Evolutionary conservation across 2,329 filamentous ascomycete species (phyloP).

Genomic region (Remersonia thermophila): DNA sequence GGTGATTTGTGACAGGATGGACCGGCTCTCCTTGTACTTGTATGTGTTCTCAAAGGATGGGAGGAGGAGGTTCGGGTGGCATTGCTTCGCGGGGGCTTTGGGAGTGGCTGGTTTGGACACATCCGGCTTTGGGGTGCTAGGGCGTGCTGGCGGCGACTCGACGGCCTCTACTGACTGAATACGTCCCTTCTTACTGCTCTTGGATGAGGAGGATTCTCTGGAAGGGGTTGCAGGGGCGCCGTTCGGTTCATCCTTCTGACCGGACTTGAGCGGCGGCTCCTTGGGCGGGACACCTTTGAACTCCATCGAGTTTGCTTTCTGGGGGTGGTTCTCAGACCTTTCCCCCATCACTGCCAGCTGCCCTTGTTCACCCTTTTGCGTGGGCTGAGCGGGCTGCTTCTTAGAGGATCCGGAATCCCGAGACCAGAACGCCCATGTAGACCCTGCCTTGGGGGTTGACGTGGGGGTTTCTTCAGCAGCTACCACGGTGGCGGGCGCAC

Average conservation of each 20-base stretch:
- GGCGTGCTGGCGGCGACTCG: conserved; percentile 23
- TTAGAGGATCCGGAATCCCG: conserved; percentile 35
- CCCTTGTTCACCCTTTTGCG: conserved; percentile 29
- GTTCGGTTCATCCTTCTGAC: conserved; percentile 21
- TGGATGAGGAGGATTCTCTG: conserved; percentile 5
- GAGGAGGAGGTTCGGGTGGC: conserved; percentile 50
- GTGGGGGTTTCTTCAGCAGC: conserved; percentile 19
- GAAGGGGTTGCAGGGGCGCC: conserved; percentile 15
- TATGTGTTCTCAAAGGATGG: conserved; percentile 62
- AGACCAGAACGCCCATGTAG: conserved; percentile 76
- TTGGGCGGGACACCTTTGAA: conserved; percentile 27
- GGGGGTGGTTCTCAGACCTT: conserved; percentile 43
- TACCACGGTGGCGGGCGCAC: conserved; percentile 25
- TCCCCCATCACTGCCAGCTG: conserved; percentile 47
- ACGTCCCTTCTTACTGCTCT: conserved; percentile 29
- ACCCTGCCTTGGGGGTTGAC: conserved; percentile 39
- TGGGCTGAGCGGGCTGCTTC: no score
- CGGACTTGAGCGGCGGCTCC: conserved; percentile 20
- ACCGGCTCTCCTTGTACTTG: conserved; percentile 51
- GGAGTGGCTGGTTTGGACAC: conserved; percentile 20
- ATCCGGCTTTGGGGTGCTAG: conserved; percentile 19
- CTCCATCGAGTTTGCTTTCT: conserved; percentile 32
- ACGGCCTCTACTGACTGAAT: conserved; percentile 38
- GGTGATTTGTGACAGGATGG: conserved; percentile 55
- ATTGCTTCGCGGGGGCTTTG: conserved; percentile 20